Evolutionary conservation across 225 moss, liverwort and hornwort species (phyloP).

Genomic region (Marchantia polymorpha): DNA sequence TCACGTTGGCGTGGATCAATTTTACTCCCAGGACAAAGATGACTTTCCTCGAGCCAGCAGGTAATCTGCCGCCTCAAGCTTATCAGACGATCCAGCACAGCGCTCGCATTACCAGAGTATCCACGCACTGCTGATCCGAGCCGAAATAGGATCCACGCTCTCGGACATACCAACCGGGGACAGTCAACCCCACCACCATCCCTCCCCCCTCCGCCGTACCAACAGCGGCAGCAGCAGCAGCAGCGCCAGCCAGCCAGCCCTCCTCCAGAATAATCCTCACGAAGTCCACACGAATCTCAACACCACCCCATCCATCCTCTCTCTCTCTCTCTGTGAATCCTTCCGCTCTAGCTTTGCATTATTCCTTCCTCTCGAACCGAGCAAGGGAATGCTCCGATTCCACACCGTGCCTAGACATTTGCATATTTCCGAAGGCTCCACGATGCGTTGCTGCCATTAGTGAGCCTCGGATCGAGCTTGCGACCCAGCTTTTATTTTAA

Average conservation of each 20-base stretch:
- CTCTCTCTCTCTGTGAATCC: not conserved
- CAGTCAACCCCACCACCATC: slow-evolving; percentile 3
- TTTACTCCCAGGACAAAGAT: too few relatives aligned
- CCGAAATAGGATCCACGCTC: not conserved
- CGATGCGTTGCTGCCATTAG: not conserved
- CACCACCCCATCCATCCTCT: not conserved
- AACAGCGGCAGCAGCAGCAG: too few relatives aligned
- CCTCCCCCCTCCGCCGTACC: too few relatives aligned
- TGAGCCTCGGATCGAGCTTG: not conserved
- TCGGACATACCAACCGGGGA: not conserved
- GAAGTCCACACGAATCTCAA: slow-evolving; percentile 9
- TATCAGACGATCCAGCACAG: not conserved
- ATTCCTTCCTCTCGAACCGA: not conserved
- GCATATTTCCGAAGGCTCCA: not conserved
- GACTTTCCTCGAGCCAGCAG: too few relatives aligned
- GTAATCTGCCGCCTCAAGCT: not conserved
- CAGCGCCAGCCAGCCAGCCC: too few relatives aligned
- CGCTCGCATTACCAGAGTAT: not conserved
- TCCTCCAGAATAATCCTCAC: not conserved
- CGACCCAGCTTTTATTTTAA: too few relatives aligned
- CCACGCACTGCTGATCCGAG: not conserved
- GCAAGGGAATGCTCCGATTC: not conserved
- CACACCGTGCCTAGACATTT: not conserved
- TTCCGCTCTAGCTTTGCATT: not conserved
- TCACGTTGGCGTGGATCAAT: not conserved